Conservation (phyloP, 2,329 filamentous ascomycete species). For the Metarhizium guizhouense region DNA sequence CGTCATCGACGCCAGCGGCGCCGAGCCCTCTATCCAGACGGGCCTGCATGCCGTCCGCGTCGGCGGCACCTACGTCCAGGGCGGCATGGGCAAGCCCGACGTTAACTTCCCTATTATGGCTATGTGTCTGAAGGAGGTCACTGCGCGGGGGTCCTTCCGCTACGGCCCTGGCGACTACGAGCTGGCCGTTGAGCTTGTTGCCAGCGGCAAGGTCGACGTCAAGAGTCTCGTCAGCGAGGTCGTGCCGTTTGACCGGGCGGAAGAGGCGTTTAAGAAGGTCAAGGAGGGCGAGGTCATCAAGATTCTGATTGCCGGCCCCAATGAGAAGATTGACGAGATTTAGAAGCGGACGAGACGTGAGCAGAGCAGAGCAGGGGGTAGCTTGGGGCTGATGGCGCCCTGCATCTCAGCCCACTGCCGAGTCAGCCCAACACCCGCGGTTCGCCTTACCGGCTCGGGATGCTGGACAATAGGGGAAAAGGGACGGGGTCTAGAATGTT, state of each 20-base stretch:
- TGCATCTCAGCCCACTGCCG: too few species aligned
- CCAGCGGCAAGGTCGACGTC: conserved; percentile 63
- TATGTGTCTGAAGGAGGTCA: conserved; percentile 82
- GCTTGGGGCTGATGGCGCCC: too few species aligned
- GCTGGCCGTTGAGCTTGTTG: conserved; percentile 70
- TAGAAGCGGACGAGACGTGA: background rate
- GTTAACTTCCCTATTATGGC: conserved; percentile 90
- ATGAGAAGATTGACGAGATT: conserved; percentile 33
- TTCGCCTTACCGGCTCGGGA: background rate
- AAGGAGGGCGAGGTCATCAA: conserved; percentile 74
- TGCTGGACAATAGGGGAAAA: background rate
- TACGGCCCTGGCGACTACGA: conserved; percentile 85
- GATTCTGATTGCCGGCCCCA: conserved; percentile 57
- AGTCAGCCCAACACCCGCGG: background rate
- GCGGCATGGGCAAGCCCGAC: conserved; percentile 81
- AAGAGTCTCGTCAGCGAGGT: conserved; percentile 73
- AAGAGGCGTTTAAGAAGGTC: conserved; percentile 79
- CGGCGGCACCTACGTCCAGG: conserved; percentile 75
- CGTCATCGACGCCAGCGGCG: conserved; percentile 73
- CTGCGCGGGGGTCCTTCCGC: conserved; percentile 77
- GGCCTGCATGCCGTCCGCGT: conserved; percentile 60
- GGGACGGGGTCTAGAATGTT: background rate
- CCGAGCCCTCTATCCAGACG: conserved; percentile 69
- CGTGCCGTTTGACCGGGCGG: conserved; percentile 73
- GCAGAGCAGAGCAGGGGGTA: too few species aligned